Base-by-base conservation (phyloP, 1,284 basidiomycete genomes). In the Microbotryum saponariae region DNA sequence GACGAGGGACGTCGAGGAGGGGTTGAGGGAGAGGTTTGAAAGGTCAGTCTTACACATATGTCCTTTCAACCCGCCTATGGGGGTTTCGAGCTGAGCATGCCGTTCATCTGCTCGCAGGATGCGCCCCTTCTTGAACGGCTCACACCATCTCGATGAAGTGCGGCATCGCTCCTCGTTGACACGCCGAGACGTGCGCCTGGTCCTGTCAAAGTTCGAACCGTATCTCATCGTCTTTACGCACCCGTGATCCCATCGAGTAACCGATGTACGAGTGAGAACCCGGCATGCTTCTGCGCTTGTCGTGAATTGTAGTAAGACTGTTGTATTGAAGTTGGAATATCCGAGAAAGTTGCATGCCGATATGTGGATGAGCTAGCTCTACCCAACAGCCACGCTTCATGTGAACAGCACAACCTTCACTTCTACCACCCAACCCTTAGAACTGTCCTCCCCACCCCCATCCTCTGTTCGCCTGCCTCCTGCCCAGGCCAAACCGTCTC, bases 1-100 rank as follows among this genome's bases (percentile, higher is more conserved):
- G 87, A 85, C 85, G 1, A 82, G 85, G 21, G 87, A 84, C 6
- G 89, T 88, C 74, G 84, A 87, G 51, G 51, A 56, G 25, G 51
- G 37, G 4, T 54, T 60, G n/a, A 59, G 56, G 4, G 58, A 64
- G 33, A 60, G 54, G 37, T 70, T 69, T 31, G 67, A 67, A 51
- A 61, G 58, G 63, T 66, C 23, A 23, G 62, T 52, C 8, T 8
- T n/a, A 23, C 6, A 6, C 21, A 2, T 6, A 8, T 31, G 6
- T 12, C 7, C 0, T 16, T 23, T 21, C 16, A 6, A 6, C 18
- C 48, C 9, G 8, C 16, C 10, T 29, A 1, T 31, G 31, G 56
- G 3, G 29, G 25, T 0, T 7, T 21, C 3, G 0, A 42, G 47
- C n/a, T 48, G 47, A n/a, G 10, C n/a, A 25, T 48, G 47, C 5